Conservation (phyloP, 2,329 filamentous ascomycete genomes). For the Ophioceras dolichostomum region DNA sequence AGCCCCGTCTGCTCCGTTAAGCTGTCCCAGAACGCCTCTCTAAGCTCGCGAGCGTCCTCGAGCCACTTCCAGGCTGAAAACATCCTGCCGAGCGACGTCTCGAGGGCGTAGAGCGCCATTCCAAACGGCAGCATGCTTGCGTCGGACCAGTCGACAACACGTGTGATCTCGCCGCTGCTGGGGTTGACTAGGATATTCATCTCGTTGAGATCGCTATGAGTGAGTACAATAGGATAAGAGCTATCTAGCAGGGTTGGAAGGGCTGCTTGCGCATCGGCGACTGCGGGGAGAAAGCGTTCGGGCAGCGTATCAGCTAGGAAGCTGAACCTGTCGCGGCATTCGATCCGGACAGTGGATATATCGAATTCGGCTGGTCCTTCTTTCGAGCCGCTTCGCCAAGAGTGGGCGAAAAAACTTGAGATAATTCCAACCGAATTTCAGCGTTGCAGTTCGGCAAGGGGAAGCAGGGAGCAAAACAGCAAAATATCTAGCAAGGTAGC, state of each 20-base stretch:
- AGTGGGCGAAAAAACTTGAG: not conserved
- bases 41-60: not conserved
- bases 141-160: conserved; percentile 18
- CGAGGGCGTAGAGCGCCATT: conserved; percentile 14
- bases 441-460: not conserved
- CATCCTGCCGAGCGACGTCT: conserved; percentile 10
- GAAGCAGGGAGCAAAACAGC: not conserved
- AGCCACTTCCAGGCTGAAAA: not conserved
- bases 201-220: conserved; percentile 16
- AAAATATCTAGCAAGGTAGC: too few species aligned
- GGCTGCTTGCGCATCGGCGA: conserved; percentile 2
- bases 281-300: conserved; percentile 3
- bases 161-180: conserved; percentile 14
- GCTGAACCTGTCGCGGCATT: conserved; percentile 1
- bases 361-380: not conserved
- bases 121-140: conserved; percentile 17
- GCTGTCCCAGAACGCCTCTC: not conserved
- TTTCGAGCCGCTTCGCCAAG: not conserved
- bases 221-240: conserved; percentile 11
- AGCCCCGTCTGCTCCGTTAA: not conserved
- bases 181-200: conserved; percentile 17
- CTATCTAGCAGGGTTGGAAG: conserved; percentile 7
- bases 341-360: not conserved
- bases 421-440: not conserved
- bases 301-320: conserved; percentile 5